Evolutionary conservation across 768 basidiomycete genomes (phyloP).

Genomic region (Rhizopogon salebrosus): DNA sequence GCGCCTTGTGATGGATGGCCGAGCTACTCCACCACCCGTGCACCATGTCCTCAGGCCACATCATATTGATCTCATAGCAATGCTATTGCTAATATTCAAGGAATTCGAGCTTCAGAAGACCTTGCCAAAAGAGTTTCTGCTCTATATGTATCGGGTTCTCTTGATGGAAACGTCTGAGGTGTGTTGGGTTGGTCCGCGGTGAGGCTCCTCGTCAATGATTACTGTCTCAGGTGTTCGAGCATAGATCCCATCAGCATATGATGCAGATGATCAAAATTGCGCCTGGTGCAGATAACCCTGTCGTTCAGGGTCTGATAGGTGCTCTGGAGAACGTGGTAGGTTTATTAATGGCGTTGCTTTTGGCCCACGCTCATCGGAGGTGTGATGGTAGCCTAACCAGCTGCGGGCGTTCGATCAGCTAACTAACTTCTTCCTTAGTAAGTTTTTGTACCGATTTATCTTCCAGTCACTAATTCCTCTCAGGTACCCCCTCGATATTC

Average conservation of each 20-base stretch:
- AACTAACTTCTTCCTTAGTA: slow-evolving; percentile 52
- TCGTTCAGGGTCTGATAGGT: slow-evolving; percentile 40
- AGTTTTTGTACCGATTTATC: slow-evolving; percentile 6
- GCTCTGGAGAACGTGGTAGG: slow-evolving; percentile 39
- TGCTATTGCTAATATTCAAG: slow-evolving; percentile 60
- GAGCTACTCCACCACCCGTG: slow-evolving; percentile 47
- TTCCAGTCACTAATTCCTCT: slow-evolving; percentile 1
- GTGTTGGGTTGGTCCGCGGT: not conserved
- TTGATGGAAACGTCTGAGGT: slow-evolving; percentile 73
- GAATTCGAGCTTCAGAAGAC: slow-evolving; percentile 44
- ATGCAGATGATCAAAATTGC: slow-evolving; percentile 38
- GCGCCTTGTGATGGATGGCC: slow-evolving; percentile 20
- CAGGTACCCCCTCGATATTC: slow-evolving; percentile 56
- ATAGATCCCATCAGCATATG: slow-evolving; percentile 50
- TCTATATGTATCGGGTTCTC: slow-evolving; percentile 63
- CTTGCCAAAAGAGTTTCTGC: slow-evolving; percentile 51
- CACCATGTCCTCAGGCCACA: slow-evolving; percentile 72
- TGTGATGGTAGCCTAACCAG: slow-evolving; percentile 36
- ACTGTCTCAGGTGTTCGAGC: slow-evolving; percentile 51
- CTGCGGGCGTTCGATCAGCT: slow-evolving; percentile 54
- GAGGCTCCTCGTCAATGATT: not conserved
- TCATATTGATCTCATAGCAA: slow-evolving; percentile 63
- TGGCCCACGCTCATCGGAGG: not conserved
- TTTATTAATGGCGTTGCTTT: not conserved
- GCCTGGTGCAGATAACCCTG: slow-evolving; percentile 37